Evolutionary conservation across 345 rosid species (phyloP).

Genomic region (Fremontodendron californicum): DNA sequence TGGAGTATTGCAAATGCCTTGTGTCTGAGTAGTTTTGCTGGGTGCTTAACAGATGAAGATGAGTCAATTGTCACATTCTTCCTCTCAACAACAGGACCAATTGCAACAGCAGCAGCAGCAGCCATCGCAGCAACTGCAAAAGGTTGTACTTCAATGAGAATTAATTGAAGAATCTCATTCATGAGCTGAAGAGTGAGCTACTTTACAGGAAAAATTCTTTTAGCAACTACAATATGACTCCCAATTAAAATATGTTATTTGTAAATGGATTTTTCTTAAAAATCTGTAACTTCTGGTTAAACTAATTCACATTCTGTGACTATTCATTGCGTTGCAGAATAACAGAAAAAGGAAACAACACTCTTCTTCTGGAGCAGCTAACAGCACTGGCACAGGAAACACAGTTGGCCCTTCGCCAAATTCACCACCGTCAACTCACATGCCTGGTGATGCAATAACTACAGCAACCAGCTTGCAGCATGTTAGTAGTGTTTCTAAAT

Average conservation of each 20-base stretch:
- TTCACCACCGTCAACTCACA: slow-evolving; percentile 67
- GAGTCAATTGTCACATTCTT: slow-evolving; percentile 48
- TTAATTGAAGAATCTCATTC: not conserved
- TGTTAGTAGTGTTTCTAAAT: slow-evolving; percentile 37
- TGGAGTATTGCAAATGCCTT: slow-evolving; percentile 3
- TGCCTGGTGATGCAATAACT: slow-evolving; percentile 59
- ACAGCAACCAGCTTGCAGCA: slow-evolving; percentile 41
- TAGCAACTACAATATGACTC: not conserved
- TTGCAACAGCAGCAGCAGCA: slow-evolving; percentile 37
- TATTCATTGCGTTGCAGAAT: slow-evolving; percentile 28
- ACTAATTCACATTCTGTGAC: slow-evolving; percentile 14
- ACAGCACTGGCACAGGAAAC: slow-evolving; percentile 63
- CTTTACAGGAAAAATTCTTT: slow-evolving; percentile 5
- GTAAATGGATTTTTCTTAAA: not conserved
- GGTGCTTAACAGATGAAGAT: slow-evolving; percentile 46
- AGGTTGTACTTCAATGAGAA: slow-evolving; percentile 32
- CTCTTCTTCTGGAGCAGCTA: slow-evolving; percentile 63
- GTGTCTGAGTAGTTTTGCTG: not conserved
- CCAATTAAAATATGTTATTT: not conserved
- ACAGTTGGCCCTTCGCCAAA: slow-evolving; percentile 54
- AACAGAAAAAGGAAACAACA: slow-evolving; percentile 60
- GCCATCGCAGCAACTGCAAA: slow-evolving; percentile 32
- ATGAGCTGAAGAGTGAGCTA: slow-evolving; percentile 15
- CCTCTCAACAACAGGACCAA: slow-evolving; percentile 52
- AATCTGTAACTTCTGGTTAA: not conserved